Evolutionary conservation across 2,329 filamentous ascomycete genomes (phyloP), one percentile per base, ranked within the genome.

Genomic region (Pseudomassariella vexata): DNA sequence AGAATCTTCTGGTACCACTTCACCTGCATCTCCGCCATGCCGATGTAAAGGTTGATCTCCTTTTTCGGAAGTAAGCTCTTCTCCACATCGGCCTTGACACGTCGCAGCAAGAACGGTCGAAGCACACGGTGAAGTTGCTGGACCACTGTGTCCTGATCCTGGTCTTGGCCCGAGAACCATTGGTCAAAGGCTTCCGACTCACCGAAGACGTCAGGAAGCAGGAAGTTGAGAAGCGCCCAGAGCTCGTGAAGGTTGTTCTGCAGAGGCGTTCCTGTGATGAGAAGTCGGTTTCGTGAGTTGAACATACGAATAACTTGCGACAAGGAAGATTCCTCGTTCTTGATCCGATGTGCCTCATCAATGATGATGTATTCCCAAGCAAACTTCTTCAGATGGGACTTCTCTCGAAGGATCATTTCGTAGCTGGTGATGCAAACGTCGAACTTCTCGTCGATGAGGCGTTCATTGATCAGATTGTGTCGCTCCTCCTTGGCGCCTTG

Each of bases 301-400:
- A 98, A 98, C 32, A 95, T 68, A 46, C 92, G 86, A 44, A 98
- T 95, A 45, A 96, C 94, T 53, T 96, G 90, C 3, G 92, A 89
- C 3, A 98, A 71, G 0, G 92, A 95, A 0, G 92, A 98, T 58
- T 96, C 88, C 56, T 98, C 92, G 60, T 98, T 98, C 69, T 98
- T 98, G 74, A 98, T 98, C 39, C 92, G 87, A 60, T 98, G 92
- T 3, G 92, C 78, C 63, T 98, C 92, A 50, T 98, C 92, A 43
- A 98, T 95, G 47, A 98, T 95, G 59, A 98, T 98, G 61, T 98
- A 98, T 58, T 98, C 90, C 92, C 92, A 98, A 0, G 92, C 89
- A 57, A 98, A 94, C 59, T 96, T 96, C 65, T 92, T 95, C 45
- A 98, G 62, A 47, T 95, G 87, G 1, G 85, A 71, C 65, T 98